Percentiles rank a stretch among this genome's conserved stretches.
Conservation (phyloP, 176 grass and related monocot genomes). For the Hordeum vulgare region MorexV3_pseudomolecules_assembly NC_058523.1:456106887-456107386, state of each 20-base stretch:
- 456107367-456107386: not conserved
- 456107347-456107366: not conserved
- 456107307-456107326: slow-evolving; percentile 16
- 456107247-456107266: slow-evolving; percentile 6
- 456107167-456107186: no score
- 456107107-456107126: not conserved
- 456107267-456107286: slow-evolving; percentile 27
- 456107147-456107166: slow-evolving; percentile 8
- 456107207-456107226: slow-evolving; percentile 8
- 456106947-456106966: no score
- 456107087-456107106: not conserved
- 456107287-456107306: not conserved
- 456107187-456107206: slow-evolving; percentile 22
- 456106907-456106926: no score
- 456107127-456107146: not conserved
- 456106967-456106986: no score
- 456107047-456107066: not conserved
- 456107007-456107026: not conserved
- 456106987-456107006: no score
- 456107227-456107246: not conserved
- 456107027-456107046: not conserved
- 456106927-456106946: no score
- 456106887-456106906: not conserved
- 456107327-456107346: slow-evolving; percentile 3
- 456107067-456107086: not conserved